Conservation (phyloP, 2,329 filamentous ascomycete species). For the Penicillium nordicum region DNA sequence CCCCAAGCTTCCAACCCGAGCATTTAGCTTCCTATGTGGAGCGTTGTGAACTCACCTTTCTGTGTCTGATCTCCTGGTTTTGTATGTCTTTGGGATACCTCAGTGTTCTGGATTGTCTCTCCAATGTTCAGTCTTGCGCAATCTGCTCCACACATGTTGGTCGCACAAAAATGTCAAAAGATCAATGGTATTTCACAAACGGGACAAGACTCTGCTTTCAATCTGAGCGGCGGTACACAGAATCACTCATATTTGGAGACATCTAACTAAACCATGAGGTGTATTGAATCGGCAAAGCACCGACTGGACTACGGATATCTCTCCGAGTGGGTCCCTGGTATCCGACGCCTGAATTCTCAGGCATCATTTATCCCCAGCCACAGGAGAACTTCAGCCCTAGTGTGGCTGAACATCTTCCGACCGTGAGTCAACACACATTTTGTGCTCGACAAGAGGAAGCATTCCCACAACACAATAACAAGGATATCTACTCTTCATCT, state of each 20-base stretch:
- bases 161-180: neutral
- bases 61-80: neutral
- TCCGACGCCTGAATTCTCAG: neutral
- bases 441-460: neutral
- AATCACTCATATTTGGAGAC: neutral
- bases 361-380: neutral
- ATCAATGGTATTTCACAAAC: neutral
- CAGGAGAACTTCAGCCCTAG: slow-evolving; percentile 6
- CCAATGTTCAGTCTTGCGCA: neutral
- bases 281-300: slow-evolving; percentile 6
- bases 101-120: no score
- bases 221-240: neutral
- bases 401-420: slow-evolving; percentile 15
- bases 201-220: neutral
- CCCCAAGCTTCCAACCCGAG: neutral
- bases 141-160: neutral
- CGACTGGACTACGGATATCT: slow-evolving; percentile 18
- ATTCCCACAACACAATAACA: neutral
- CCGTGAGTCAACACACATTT: slow-evolving; percentile 20
- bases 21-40: neutral
- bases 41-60: neutral
- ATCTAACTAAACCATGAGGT: neutral
- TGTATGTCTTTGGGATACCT: neutral
- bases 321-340: slow-evolving; percentile 6
- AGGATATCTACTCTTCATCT: slow-evolving; percentile 1